Percentiles rank a stretch among this genome's conserved stretches.
phyloP scores from a whole-genome alignment of 257 asterid species.

The Jacaranda mimosifolia region DNA sequence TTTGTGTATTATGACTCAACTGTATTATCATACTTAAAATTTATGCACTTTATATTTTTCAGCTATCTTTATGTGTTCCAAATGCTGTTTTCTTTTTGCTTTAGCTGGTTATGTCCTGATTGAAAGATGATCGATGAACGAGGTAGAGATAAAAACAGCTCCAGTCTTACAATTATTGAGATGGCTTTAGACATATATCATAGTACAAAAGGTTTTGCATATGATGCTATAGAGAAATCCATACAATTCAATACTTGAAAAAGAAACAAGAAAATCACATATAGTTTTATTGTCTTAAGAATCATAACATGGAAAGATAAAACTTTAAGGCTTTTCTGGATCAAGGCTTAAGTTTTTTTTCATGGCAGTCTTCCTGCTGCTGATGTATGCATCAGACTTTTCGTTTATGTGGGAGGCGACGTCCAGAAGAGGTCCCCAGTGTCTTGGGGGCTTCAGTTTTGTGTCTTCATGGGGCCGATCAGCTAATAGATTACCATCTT shows the following conservation, averaged over 20 bases:
- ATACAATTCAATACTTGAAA: background rate
- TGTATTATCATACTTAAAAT: background rate
- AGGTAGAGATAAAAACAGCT: too few relatives aligned
- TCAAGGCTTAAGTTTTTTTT: constrained; percentile 35
- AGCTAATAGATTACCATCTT: background rate
- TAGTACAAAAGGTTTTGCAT: background rate
- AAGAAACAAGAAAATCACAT: background rate
- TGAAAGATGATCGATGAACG: background rate
- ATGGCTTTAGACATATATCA: background rate
- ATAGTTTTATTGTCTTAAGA: background rate
- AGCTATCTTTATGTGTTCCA: background rate
- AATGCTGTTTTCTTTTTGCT: constrained; percentile 1
- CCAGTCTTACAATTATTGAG: background rate
- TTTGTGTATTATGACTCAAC: background rate
- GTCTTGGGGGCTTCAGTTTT: constrained; percentile 34
- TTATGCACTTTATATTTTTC: background rate
- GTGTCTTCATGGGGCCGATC: constrained; percentile 23
- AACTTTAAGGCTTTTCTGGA: constrained; percentile 27
- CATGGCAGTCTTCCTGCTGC: constrained; percentile 51
- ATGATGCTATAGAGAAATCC: background rate
- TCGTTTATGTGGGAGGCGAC: constrained; percentile 55
- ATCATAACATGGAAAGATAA: background rate
- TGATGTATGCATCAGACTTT: constrained; percentile 56
- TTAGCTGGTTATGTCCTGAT: background rate
- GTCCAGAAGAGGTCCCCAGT: constrained; percentile 38